These are phyloP conservation scores for Sequoia sempervirens DNA, from an alignment of 75 land plant species.

Conservation along the genomic window DNA sequence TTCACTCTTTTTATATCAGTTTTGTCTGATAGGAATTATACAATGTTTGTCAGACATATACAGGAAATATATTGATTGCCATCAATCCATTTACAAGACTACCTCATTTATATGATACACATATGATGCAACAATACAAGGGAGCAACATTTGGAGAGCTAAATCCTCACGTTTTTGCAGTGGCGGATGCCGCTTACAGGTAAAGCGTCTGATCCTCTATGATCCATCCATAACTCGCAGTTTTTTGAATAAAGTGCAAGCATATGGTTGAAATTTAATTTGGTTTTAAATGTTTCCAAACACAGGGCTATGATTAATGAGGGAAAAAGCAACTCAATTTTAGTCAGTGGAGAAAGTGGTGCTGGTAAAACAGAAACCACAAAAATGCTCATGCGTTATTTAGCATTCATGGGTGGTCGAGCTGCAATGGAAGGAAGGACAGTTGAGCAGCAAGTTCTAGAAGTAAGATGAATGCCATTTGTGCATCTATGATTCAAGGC, in stretches of 20 bases:
- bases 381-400: slow-evolving; percentile 89
- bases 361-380: slow-evolving; percentile 86
- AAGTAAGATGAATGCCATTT: slow-evolving; percentile 37
- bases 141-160: slow-evolving; percentile 84
- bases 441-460: slow-evolving; percentile 94
- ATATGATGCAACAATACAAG: slow-evolving; percentile 87
- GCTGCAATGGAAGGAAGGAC: slow-evolving; percentile 77
- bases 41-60: slow-evolving; percentile 67
- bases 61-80: slow-evolving; percentile 90
- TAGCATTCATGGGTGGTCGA: slow-evolving; percentile 86
- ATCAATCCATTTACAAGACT: slow-evolving; percentile 84
- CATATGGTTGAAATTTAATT: not conserved
- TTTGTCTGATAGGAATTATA: not conserved
- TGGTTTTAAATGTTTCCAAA: not conserved
- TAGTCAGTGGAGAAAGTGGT: slow-evolving; percentile 82
- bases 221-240: not conserved
- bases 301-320: slow-evolving; percentile 87
- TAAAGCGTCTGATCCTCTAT: slow-evolving; percentile 10
- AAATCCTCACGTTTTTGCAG: slow-evolving; percentile 95
- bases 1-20: not conserved
- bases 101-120: slow-evolving; percentile 72
- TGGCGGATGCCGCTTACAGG: slow-evolving; percentile 92
- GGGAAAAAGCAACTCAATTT: slow-evolving; percentile 80
- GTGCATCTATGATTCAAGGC: not conserved
- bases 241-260: not conserved